Base-by-base conservation (phyloP, 495 filamentous ascomycete genomes). In the Saxophila tyrrhenica region DNA sequence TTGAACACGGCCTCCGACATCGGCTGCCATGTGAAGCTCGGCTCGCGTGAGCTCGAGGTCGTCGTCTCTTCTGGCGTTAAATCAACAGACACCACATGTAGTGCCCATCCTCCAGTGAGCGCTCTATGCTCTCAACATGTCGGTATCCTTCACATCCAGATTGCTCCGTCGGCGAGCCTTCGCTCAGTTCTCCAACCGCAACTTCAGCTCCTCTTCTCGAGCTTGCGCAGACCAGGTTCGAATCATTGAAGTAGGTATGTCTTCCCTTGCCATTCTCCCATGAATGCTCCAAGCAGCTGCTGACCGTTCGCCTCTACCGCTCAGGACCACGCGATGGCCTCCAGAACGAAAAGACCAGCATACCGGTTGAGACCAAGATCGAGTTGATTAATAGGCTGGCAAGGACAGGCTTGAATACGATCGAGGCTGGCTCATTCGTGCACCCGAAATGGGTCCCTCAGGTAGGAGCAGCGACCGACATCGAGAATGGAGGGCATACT, bases 361-460 rank as follows among this genome's bases (percentile, higher is more conserved):
- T 98, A 56, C 71, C 86, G 19, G 71, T 90, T 52, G 77, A 78
- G 39, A 95, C 85, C 2, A 98, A 97, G 69, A 77, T 97, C 35
- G 80, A 94, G 56, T 69, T 97, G 52, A 85, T 96, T 48, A 73
- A 82, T 58, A 75, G 79, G 52, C 72, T 98, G 41, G 85, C 89
- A n/a, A 79, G 78, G 61, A 92, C 91, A 0, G 92, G 92, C 0
- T 72, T 98, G 20, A 77, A 75, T 2, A 85, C 84, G 43, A 95
- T 98, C 58, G 92, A 98, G 68, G 92, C 92, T 21, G 92, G 92
- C 1, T 89, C 88, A 2, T 98, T 98, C 67, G 91, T 97, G 8
- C 78, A 85, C 48, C 90, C 89, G 8, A 96, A 95, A 85, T 97
- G 92, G 92, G 89, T 96, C 20, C 92, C 92, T 24, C 94, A 95